A percentile compares a stretch with the other conserved stretches of the same genome.
Evolutionary conservation across 2,329 filamentous ascomycete genomes (phyloP).

Genomic region (Sarocladium kiliense): DNA sequence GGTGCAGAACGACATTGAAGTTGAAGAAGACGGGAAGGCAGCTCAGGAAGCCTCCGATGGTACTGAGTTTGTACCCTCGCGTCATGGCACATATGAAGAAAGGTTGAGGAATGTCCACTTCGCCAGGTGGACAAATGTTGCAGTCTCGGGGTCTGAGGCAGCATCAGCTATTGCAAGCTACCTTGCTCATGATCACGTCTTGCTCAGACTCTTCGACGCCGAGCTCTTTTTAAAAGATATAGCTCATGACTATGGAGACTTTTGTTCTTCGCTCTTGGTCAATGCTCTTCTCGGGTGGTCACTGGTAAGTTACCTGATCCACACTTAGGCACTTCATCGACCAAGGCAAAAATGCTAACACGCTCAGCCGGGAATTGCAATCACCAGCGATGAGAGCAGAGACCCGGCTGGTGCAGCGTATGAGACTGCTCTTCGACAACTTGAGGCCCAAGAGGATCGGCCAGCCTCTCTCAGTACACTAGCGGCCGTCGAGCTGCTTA

Average conservation of each 20-base stretch:
- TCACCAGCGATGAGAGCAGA: neutral
- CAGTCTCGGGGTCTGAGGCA: slow-evolving; percentile 5
- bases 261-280: slow-evolving; percentile 30
- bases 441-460: neutral
- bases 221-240: slow-evolving; percentile 28
- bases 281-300: slow-evolving; percentile 28
- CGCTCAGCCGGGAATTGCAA: neutral
- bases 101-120: slow-evolving; percentile 6
- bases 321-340: too few species aligned
- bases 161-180: slow-evolving; percentile 25
- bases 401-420: neutral
- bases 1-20: neutral
- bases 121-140: slow-evolving; percentile 9
- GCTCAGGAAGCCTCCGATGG: neutral
- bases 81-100: neutral
- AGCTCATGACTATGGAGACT: slow-evolving; percentile 14
- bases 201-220: slow-evolving; percentile 30
- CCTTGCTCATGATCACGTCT: slow-evolving; percentile 29
- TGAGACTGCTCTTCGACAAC: slow-evolving; percentile 1
- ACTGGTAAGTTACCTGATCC: slow-evolving; percentile 21
- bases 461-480: neutral
- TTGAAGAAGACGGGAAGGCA: neutral
- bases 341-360: too few species aligned
- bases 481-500: slow-evolving; percentile 11
- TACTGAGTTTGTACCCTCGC: too few species aligned